Conservation (phyloP, 768 basidiomycete genomes). For the Leccinum incarnatum region DNA sequence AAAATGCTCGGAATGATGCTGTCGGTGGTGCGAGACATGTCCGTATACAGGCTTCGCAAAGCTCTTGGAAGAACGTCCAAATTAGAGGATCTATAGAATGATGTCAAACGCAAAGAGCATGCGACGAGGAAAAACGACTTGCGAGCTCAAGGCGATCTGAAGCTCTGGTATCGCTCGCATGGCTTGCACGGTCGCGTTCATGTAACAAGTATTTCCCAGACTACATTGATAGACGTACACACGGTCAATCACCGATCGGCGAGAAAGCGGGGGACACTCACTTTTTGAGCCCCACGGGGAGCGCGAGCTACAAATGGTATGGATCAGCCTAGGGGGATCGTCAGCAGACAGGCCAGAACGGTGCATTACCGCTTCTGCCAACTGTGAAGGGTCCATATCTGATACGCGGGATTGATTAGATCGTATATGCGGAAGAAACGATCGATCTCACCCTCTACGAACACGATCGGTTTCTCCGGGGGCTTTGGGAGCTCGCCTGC, state of each 20-base stretch:
- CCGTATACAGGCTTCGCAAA: slow-evolving; percentile 66
- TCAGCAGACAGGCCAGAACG: not conserved
- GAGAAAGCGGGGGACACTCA: slow-evolving; percentile 26
- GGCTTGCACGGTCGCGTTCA: slow-evolving; percentile 95
- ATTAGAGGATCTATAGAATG: slow-evolving; percentile 31
- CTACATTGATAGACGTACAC: slow-evolving; percentile 27
- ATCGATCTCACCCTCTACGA: slow-evolving; percentile 69
- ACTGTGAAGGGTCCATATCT: slow-evolving; percentile 84
- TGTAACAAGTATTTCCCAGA: slow-evolving; percentile 95
- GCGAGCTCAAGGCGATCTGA: slow-evolving; percentile 64
- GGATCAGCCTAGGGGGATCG: not conserved
- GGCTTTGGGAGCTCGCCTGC: slow-evolving; percentile 91
- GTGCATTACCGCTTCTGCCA: slow-evolving; percentile 71
- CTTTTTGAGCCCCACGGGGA: slow-evolving; percentile 84
- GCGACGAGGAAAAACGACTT: slow-evolving; percentile 16
- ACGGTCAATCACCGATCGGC: not conserved
- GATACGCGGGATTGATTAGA: slow-evolving; percentile 16
- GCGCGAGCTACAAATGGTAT: slow-evolving; percentile 50
- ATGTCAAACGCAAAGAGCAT: not conserved
- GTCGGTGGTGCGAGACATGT: slow-evolving; percentile 75
- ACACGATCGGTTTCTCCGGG: slow-evolving; percentile 73
- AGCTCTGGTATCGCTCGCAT: slow-evolving; percentile 91
- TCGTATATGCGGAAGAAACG: not conserved
- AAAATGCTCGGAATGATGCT: slow-evolving; percentile 70
- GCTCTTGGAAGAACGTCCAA: slow-evolving; percentile 44